A percentile compares a stretch with the other conserved stretches of the same genome.
phyloP scores from a whole-genome alignment of 1,139 yeast species.

The Magnusiomyces suaveolens region DNA sequence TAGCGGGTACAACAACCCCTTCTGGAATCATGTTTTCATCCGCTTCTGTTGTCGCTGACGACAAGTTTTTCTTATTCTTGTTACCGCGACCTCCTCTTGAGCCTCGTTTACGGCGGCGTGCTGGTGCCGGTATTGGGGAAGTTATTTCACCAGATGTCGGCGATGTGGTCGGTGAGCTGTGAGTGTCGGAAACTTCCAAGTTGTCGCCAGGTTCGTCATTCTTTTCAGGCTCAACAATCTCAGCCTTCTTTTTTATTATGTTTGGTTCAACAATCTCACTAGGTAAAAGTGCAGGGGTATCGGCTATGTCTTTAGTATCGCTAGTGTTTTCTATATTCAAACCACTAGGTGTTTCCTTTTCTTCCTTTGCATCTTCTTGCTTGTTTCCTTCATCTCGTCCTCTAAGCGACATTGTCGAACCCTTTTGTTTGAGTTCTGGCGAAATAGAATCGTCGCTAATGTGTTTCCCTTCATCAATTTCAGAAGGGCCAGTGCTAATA shows the following conservation, averaged over 20 bases:
- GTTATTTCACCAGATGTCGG: neutral
- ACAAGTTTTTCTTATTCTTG: conserved; percentile 24
- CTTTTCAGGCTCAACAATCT: conserved; percentile 20
- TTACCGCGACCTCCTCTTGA: conserved; percentile 74
- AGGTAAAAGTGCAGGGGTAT: conserved; percentile 4
- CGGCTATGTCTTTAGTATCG: no score
- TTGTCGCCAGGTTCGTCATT: no score
- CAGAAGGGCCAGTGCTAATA: conserved; percentile 8
- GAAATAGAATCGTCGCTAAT: no score
- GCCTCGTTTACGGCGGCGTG: conserved; percentile 67
- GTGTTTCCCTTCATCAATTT: no score
- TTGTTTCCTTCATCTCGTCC: no score
- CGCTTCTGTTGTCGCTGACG: conserved; percentile 8
- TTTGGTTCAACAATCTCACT: neutral
- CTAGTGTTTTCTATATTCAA: no score
- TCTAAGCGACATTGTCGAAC: no score
- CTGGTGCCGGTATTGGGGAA: neutral
- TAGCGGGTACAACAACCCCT: no score
- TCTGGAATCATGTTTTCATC: conserved; percentile 2
- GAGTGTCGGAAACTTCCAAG: no score
- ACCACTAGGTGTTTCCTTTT: no score
- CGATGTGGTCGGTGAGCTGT: conserved; percentile 11
- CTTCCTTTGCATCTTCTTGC: no score
- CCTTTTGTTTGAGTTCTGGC: conserved; percentile 30
- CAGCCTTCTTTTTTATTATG: conserved; percentile 13